Evolutionary conservation across 2,329 filamentous ascomycete species (phyloP).

Genomic region (Sclerotinia subarctica): DNA sequence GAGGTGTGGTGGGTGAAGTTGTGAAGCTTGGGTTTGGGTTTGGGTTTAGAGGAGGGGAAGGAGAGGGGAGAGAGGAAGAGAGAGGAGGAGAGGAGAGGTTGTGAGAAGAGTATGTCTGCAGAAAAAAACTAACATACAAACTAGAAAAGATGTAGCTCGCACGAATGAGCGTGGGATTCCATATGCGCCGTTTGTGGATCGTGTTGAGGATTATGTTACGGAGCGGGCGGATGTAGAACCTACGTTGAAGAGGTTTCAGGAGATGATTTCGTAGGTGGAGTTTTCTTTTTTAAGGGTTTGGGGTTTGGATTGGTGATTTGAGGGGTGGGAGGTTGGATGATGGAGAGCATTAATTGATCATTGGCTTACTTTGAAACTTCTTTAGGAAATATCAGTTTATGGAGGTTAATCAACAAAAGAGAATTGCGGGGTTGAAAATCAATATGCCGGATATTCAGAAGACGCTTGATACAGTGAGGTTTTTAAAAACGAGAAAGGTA

Average conservation of each 20-base stretch:
- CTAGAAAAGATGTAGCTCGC: constrained; percentile 42
- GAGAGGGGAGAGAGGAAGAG: too few relatives aligned
- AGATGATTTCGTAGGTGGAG: constrained; percentile 79
- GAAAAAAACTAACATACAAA: constrained; percentile 23
- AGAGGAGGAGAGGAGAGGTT: neutral
- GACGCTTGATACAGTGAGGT: constrained; percentile 86
- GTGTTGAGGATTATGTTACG: constrained; percentile 82
- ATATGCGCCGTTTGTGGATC: constrained; percentile 80
- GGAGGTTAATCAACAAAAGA: constrained; percentile 87
- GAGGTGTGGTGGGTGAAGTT: neutral
- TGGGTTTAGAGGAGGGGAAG: too few relatives aligned
- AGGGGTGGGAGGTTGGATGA: neutral
- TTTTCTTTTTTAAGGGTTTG: neutral
- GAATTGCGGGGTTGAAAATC: constrained; percentile 77
- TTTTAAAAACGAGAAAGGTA: constrained; percentile 75
- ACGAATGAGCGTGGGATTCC: constrained; percentile 83
- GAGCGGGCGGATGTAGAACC: constrained; percentile 75
- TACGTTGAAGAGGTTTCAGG: constrained; percentile 79
- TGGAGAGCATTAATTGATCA: neutral
- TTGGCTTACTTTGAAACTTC: constrained; percentile 31
- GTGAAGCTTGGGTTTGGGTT: too few relatives aligned
- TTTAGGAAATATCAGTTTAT: constrained; percentile 98
- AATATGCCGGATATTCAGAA: constrained; percentile 98
- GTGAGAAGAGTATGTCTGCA: neutral
- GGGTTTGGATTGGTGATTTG: neutral